Evolutionary conservation across 495 filamentous ascomycete species (phyloP), one percentile per base, ranked within the genome.

Genomic region (Penicillium pulvis): DNA sequence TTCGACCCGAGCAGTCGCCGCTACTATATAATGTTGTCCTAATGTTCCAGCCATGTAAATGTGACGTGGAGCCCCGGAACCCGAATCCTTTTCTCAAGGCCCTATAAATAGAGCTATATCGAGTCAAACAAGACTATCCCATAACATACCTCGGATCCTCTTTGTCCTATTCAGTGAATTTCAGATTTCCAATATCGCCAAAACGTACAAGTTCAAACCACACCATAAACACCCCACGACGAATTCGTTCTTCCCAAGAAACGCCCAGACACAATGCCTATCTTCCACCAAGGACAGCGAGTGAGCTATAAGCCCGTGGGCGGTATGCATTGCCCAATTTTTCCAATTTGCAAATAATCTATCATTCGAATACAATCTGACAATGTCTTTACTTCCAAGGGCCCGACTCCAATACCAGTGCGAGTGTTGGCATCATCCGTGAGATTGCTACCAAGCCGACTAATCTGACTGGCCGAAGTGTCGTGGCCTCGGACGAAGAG

Each of bases 221-320:
- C 8, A 14, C 17, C 35, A 30, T 19, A 30, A 56, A 48, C 12
- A 7, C 43, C 43, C 10, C 54, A 44, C n/a, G 3, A 42, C 19
- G 23, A 47, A 17, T 35, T 24, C n/a, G 30, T 52, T 19, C 3
- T 41, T 8, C 42, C 31, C 9, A 39, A 47, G 24, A 1, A 23
- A 11, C 19, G 14, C 8, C 23, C n/a, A 24, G 16, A 14, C 7
- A 57, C 31, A 30, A 74, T 75, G 72, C 67, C 69, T 43, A 51
- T 33, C 16, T 73, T 57, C 56, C 51, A 50, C 5, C 41, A 68
- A 51, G 71, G 71, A 54, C 58, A 75, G 16, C 49, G 51, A 43
- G 69, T 75, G 36, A 67, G 57, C 43, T 75, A 75, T 60, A 73
- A 69, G 60, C 71, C 72, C 39, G 72, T 75, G 8, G 69, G 71